These are phyloP conservation scores for Ogataea allantospora DNA, from an alignment of 805 yeast species.

Conservation along the genomic window DNA sequence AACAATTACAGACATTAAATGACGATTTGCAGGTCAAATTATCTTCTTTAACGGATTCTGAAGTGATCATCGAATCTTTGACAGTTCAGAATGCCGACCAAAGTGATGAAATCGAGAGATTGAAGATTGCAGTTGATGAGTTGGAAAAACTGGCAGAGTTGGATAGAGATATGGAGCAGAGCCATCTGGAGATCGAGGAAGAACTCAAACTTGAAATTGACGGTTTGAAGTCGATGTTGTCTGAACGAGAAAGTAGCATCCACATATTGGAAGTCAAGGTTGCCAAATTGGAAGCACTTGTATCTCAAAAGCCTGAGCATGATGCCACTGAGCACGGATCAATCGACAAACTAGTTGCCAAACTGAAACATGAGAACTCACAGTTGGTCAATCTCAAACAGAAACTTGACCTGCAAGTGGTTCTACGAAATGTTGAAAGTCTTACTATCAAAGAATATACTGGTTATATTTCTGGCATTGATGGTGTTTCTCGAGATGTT, in stretches of 20 bases:
- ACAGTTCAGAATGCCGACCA: conserved; percentile 39
- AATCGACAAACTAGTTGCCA: conserved; percentile 3
- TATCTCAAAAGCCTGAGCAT: conserved; percentile 1
- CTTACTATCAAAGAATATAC: conserved; percentile 11
- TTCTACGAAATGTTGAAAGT: conserved; percentile 12
- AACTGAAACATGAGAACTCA: conserved; percentile 20
- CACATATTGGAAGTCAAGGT: conserved; percentile 24
- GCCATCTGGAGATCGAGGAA: conserved; percentile 41
- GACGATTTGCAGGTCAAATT: conserved; percentile 30
- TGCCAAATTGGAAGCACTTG: conserved; percentile 36
- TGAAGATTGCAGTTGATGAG: conserved; percentile 42
- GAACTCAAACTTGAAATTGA: conserved; percentile 42
- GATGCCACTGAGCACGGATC: conserved; percentile 1
- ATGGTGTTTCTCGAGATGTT: conserved; percentile 1
- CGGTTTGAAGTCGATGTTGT: conserved; percentile 21
- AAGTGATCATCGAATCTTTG: conserved; percentile 34
- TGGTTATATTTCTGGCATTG: conserved; percentile 1
- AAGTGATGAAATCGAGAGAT: conserved; percentile 29
- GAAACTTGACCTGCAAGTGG: conserved; percentile 10
- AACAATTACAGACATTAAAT: conserved; percentile 15
- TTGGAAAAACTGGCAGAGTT: conserved; percentile 49
- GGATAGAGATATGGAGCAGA: conserved; percentile 49
- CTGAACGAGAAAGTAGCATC: conserved; percentile 18
- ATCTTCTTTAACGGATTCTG: conserved; percentile 30
- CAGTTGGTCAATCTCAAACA: conserved; percentile 12